Conservation (phyloP, 495 filamentous ascomycete species). For the Xylaria curta region DNA sequence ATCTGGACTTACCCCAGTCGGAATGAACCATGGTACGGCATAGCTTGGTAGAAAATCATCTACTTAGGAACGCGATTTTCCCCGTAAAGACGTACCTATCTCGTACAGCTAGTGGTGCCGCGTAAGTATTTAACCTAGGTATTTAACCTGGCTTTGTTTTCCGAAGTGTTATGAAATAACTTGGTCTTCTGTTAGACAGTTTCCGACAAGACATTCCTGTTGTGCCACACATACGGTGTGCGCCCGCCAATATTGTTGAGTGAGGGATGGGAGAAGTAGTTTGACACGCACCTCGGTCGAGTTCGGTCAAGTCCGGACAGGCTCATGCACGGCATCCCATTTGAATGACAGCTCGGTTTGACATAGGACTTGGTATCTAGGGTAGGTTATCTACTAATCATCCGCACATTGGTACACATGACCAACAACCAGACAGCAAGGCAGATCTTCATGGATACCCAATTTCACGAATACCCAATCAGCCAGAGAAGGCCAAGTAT, state of each 20-base stretch:
- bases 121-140: neutral
- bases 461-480: too few relatives aligned
- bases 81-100: neutral
- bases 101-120: neutral
- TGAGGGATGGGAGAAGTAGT: neutral
- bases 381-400: neutral
- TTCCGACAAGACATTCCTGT: neutral
- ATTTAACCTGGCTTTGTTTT: neutral
- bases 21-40: slow-evolving; percentile 9
- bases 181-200: neutral
- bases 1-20: slow-evolving; percentile 12
- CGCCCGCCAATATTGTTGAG: neutral
- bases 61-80: neutral
- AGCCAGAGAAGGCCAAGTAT: neutral
- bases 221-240: slow-evolving; percentile 6
- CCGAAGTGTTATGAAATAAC: neutral
- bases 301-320: neutral
- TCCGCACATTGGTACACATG: neutral
- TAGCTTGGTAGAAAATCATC: slow-evolving; percentile 8
- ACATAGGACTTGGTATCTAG: neutral
- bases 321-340: neutral
- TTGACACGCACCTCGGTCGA: neutral
- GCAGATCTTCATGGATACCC: neutral
- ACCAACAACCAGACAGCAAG: neutral
- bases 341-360: neutral